Base-by-base conservation (phyloP, 2,329 filamentous ascomycete species). In the Hymenoscyphus scutula region DNA sequence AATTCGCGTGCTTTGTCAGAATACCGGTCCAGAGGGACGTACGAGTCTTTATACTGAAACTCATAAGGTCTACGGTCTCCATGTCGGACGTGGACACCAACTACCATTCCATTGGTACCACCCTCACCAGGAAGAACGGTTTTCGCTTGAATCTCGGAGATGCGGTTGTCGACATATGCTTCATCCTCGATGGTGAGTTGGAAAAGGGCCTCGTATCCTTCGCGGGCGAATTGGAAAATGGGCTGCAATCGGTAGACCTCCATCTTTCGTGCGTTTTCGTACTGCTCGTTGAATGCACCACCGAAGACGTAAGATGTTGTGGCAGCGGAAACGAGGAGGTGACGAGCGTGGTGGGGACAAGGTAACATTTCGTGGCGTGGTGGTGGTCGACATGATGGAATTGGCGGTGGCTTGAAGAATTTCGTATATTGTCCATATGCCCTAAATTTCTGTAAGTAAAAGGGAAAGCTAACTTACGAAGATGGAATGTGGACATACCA, bases 1-100 rank as follows among this genome's bases (percentile, higher is more conserved):
- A 89, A 76, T 11, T 82, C 79, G 38, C 79, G 77, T 0, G 85
- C 87, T n/a, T 78, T 82, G 62, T 86, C 80, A 32, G 81, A 77
- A 73, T 92, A 96, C 27, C 84, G 77, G 59, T 88, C 83, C 0
- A 91, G 79, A 0, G 92, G 92, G 19, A 96, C 85, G 72, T 96
- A 96, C 32, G 89, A 89, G 60, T 87, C 83, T 53, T 84, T 82
- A 75, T 92, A 94, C 73, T 93, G 89, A 70, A 83, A 88, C 74
- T 94, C 90, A 62, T 86, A 80, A 0, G 92, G 91, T 68, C 91
- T 90, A 8, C 85, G 80, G 73, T 96, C 92, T 30, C 92, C 92
- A 61, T 88, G 89, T 13, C 92, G 89, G 63, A 96, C 84, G 68
- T 96, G 92, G 58, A 95, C 76, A 25, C 90, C 91, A 45, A 96